phyloP scores from a whole-genome alignment of 2,329 filamentous ascomycete genomes.

The Fusarium oligoseptatum region DNA sequence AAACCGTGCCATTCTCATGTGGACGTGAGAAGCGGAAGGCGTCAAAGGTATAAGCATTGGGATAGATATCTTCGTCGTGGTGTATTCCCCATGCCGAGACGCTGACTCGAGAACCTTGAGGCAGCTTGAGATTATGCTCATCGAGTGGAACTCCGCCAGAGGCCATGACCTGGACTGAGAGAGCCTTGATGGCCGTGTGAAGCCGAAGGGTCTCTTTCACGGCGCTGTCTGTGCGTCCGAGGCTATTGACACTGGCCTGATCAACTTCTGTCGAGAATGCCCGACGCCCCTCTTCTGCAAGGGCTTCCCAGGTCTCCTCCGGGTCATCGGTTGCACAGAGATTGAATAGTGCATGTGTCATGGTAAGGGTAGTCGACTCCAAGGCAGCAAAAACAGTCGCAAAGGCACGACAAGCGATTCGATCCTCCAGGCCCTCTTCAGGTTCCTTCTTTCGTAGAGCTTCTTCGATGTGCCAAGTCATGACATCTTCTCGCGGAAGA shows the following conservation, averaged over 20 bases:
- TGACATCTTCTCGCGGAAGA: neutral
- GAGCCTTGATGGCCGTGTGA: neutral
- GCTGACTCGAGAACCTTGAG: neutral
- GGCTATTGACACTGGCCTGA: neutral
- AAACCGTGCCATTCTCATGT: neutral
- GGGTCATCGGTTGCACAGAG: rapidly evolving
- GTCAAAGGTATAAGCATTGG: neutral
- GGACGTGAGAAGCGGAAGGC: neutral
- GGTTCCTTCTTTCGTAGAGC: neutral
- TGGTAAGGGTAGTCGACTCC: neutral
- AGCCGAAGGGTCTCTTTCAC: constrained; percentile 11
- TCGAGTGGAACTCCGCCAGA: neutral
- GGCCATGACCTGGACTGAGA: neutral
- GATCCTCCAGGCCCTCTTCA: neutral
- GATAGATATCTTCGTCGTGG: neutral
- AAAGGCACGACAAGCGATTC: neutral
- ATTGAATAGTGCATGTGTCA: neutral
- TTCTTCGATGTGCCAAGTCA: constrained; percentile 15
- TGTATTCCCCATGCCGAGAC: neutral
- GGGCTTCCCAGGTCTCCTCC: neutral
- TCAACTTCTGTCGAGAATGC: neutral
- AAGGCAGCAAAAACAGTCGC: neutral
- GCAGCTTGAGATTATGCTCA: neutral
- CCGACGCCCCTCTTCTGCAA: neutral
- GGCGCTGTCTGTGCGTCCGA: neutral